Conservation (phyloP, 2,329 filamentous ascomycete genomes). For the Claviceps africana region DNA sequence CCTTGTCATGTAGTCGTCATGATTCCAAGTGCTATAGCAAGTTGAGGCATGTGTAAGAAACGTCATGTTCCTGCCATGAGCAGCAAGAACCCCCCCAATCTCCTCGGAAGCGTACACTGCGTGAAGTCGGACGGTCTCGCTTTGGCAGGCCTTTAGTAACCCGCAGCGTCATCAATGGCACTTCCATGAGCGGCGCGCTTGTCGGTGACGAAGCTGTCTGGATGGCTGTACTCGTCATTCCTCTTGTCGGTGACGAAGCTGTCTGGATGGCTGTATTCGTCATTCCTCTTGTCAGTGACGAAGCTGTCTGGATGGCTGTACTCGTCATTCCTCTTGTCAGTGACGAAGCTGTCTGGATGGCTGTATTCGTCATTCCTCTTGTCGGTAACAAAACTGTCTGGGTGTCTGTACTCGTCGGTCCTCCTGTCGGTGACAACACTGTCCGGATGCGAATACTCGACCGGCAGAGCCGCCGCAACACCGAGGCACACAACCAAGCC, state of each 20-base stretch:
- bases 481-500: neutral
- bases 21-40: no score
- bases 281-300: neutral
- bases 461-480: neutral
- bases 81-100: no score
- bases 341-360: neutral
- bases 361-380: neutral
- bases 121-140: no score
- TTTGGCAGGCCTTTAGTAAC: neutral
- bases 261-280: neutral
- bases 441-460: neutral
- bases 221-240: neutral
- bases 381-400: neutral
- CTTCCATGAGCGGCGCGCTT: neutral
- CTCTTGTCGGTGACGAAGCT: neutral
- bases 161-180: neutral
- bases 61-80: no score
- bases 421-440: neutral
- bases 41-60: no score
- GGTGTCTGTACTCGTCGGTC: neutral
- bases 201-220: neutral
- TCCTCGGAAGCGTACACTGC: no score
- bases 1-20: no score
- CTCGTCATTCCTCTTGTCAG: neutral
- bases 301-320: neutral